Conservation (phyloP, 2,329 filamentous ascomycete genomes). For the Cladorrhinum sp. region DNA sequence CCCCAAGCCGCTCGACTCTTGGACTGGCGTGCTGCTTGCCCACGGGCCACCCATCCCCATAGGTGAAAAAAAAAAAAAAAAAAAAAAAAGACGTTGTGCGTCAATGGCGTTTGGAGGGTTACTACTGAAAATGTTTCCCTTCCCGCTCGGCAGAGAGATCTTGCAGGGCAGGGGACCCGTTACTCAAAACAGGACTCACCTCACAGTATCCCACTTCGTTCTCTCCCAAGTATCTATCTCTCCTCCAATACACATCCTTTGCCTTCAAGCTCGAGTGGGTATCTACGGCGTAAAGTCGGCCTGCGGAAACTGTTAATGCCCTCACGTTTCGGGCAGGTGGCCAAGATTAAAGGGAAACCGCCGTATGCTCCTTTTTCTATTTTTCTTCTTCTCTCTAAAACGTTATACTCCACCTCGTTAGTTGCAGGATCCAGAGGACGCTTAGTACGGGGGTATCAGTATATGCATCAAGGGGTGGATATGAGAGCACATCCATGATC, state of each 20-base stretch:
- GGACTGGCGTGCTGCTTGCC: slow-evolving; percentile 4
- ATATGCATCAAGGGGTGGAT: neutral
- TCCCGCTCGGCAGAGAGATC: slow-evolving; percentile 24
- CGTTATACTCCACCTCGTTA: neutral
- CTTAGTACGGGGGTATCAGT: neutral
- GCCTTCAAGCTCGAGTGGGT: slow-evolving; percentile 3
- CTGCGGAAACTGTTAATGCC: slow-evolving; percentile 1
- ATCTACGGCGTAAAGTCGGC: neutral
- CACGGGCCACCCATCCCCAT: slow-evolving; percentile 19
- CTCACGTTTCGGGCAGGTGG: slow-evolving; percentile 7
- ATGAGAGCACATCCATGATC: slow-evolving; percentile 14
- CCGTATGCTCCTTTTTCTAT: neutral
- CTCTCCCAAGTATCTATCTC: neutral
- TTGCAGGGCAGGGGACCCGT: slow-evolving; percentile 8
- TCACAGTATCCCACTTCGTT: neutral
- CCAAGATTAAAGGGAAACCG: slow-evolving; percentile 6
- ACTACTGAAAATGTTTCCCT: slow-evolving; percentile 15
- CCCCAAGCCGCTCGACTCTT: slow-evolving; percentile 3
- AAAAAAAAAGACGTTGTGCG: slow-evolving; percentile 13
- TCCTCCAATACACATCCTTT: neutral
- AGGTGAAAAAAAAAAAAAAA: slow-evolving; percentile 19
- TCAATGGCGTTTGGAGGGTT: slow-evolving; percentile 12
- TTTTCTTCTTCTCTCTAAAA: neutral
- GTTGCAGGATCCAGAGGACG: too few species aligned
- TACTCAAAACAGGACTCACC: slow-evolving; percentile 4